These are phyloP conservation scores for Eremothecium gossypii DNA, from an alignment of 1,139 yeast species.

Conservation along the genomic window DNA sequence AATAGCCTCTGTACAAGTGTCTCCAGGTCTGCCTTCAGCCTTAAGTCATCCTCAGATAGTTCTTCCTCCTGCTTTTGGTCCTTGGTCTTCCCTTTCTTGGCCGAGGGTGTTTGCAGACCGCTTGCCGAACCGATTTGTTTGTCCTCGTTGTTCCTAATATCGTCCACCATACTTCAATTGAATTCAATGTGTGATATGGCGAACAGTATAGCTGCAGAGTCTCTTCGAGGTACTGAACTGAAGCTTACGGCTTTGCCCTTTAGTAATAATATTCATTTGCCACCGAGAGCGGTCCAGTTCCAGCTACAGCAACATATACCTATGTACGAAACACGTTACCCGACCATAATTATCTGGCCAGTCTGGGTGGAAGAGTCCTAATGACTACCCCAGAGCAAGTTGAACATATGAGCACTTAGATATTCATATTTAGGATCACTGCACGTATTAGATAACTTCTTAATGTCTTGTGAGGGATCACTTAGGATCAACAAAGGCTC, in stretches of 20 bases:
- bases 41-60: conserved; percentile 87
- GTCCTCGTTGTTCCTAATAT: conserved; percentile 7
- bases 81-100: conserved; percentile 22
- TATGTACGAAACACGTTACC: too few relatives aligned
- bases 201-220: not conserved
- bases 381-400: too few relatives aligned
- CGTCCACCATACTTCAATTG: conserved; percentile 7
- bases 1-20: conserved; percentile 70
- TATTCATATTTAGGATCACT: too few relatives aligned
- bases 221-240: not conserved
- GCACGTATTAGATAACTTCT: too few relatives aligned
- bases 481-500: conserved; percentile 29
- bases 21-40: conserved; percentile 80
- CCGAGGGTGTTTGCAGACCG: conserved; percentile 3
- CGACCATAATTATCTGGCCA: too few relatives aligned
- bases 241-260: not conserved
- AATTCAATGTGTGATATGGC: not conserved
- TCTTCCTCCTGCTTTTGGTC: conserved; percentile 56
- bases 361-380: too few relatives aligned
- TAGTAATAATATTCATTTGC: not conserved
- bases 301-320: too few relatives aligned
- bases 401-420: too few relatives aligned
- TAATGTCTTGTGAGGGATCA: too few relatives aligned
- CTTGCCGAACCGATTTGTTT: conserved; percentile 2
- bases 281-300: not conserved